Conservation (phyloP, 441 rosid genomes). For the Euphorbia celastroides region DNA sequence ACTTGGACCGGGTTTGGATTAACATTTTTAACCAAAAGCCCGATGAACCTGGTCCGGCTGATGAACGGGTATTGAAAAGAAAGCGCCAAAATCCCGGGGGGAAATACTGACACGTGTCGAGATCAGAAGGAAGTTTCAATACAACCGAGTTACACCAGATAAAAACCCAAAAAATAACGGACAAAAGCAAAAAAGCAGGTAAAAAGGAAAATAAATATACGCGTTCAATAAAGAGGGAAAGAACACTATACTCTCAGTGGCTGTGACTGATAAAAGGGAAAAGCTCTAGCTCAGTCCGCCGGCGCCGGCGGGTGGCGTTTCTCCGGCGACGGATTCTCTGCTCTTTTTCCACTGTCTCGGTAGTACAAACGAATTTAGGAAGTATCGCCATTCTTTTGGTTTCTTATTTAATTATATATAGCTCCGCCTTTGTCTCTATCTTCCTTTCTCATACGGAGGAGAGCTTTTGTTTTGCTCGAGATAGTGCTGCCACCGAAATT, state of each 20-base stretch:
- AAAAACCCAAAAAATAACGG: conserved; percentile 14
- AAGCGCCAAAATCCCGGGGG: neutral
- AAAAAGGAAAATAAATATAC: neutral
- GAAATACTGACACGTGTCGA: neutral
- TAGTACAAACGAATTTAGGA: neutral
- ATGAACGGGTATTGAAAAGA: no score
- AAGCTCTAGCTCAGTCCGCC: conserved; percentile 8
- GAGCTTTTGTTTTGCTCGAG: conserved; percentile 21
- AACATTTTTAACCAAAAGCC: no score
- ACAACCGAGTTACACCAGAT: neutral
- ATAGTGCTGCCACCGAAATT: conserved; percentile 16
- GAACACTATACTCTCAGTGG: conserved; percentile 13
- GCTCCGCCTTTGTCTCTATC: neutral
- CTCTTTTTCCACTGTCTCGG: conserved; percentile 9
- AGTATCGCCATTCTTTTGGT: conserved; percentile 11
- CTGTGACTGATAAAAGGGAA: conserved; percentile 14
- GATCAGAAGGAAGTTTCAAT: neutral
- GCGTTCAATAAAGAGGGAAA: conserved; percentile 18
- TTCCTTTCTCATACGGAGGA: neutral
- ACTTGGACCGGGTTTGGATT: no score
- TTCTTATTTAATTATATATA: neutral
- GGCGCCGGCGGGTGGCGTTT: neutral
- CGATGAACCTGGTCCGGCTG: no score
- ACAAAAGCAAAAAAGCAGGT: conserved; percentile 14
- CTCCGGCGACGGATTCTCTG: neutral